These are phyloP conservation scores for Prillingera fragicola DNA, from an alignment of 1,284 basidiomycete species.

Conservation along the genomic window DNA sequence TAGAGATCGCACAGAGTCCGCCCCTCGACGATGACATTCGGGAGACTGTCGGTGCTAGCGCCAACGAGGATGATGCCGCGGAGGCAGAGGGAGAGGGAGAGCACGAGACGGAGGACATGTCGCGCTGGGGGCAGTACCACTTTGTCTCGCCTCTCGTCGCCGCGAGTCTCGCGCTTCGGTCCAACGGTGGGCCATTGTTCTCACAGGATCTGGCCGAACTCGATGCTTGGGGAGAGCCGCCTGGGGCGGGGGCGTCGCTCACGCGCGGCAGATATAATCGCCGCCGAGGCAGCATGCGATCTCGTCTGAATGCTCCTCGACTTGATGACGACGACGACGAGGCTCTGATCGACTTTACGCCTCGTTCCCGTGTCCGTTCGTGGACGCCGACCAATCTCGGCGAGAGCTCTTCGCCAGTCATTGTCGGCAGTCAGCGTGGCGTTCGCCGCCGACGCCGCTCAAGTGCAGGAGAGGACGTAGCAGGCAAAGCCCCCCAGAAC, in stretches of 20 bases:
- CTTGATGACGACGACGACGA: slow-evolving; percentile 1
- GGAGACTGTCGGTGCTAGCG: too few relatives aligned
- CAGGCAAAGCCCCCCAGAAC: too few relatives aligned
- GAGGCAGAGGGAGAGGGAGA: slow-evolving; percentile 47
- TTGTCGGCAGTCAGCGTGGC: slow-evolving; percentile 5
- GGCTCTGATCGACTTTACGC: not conserved
- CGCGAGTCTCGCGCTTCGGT: too few relatives aligned
- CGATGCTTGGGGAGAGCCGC: slow-evolving; percentile 11
- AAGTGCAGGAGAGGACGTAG: slow-evolving; percentile 1
- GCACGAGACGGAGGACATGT: not conserved
- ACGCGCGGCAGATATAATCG: slow-evolving; percentile 16
- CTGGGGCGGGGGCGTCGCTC: slow-evolving; percentile 12
- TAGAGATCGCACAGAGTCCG: too few relatives aligned
- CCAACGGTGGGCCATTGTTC: too few relatives aligned
- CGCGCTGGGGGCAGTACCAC: too few relatives aligned
- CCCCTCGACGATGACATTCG: too few relatives aligned
- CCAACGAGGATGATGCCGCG: slow-evolving; percentile 58
- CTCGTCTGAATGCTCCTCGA: slow-evolving; percentile 2
- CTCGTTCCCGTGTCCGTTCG: not conserved
- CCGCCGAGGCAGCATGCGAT: slow-evolving; percentile 10
- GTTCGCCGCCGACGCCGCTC: slow-evolving; percentile 2
- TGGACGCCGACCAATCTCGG: slow-evolving; percentile 3
- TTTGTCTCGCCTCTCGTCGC: too few relatives aligned
- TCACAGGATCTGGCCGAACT: slow-evolving; percentile 10
- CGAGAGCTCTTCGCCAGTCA: not conserved